Conservation (phyloP, 78 protist species). For the Trichosphaerium sp. region DNA sequence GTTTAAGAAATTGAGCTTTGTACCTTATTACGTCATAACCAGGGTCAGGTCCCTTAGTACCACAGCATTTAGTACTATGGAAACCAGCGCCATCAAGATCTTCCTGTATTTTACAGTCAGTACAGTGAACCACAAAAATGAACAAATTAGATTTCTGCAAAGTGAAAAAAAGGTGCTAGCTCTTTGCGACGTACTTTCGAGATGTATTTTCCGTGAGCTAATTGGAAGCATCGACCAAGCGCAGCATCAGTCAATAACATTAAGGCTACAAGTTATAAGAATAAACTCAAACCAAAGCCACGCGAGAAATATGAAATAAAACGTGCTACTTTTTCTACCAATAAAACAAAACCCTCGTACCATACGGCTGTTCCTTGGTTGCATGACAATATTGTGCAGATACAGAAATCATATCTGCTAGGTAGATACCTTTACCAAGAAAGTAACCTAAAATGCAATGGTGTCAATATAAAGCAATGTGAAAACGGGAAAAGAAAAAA, state of each 20-base stretch:
- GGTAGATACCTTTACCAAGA: slow-evolving; percentile 69
- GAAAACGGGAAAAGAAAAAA: background rate
- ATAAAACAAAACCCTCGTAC: background rate
- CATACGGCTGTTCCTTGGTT: background rate
- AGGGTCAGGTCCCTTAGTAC: slow-evolving; percentile 8
- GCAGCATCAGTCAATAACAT: slow-evolving; percentile 58
- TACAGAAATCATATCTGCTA: slow-evolving; percentile 47
- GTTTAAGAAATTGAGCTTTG: background rate
- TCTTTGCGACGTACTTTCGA: no score
- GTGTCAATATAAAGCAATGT: background rate
- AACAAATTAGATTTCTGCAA: no score
- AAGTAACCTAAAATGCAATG: no score
- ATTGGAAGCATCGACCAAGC: slow-evolving; percentile 12
- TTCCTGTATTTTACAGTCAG: background rate
- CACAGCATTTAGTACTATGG: slow-evolving; percentile 34
- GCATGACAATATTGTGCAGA: slow-evolving; percentile 53
- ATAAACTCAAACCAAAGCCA: no score
- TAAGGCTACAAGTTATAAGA: background rate
- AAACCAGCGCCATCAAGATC: background rate
- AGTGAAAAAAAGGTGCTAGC: no score
- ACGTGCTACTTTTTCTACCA: no score
- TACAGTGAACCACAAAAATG: background rate
- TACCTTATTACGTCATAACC: background rate
- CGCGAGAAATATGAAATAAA: background rate
- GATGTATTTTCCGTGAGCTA: slow-evolving; percentile 8